Base-by-base conservation (phyloP, 163 green algal species). In the Scenedesmus sp. region DNA sequence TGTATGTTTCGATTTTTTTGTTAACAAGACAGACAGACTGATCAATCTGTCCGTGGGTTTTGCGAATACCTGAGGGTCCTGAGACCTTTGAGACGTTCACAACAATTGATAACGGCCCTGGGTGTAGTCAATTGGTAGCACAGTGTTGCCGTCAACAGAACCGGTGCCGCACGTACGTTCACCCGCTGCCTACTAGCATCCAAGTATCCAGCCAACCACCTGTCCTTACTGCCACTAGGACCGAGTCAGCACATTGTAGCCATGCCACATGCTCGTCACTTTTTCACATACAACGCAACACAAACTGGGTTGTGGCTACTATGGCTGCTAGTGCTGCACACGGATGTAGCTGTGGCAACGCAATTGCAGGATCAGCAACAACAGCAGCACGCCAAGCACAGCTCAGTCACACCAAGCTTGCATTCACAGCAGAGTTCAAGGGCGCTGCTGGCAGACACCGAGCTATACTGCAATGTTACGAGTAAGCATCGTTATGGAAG, bases 381-480 rank as follows among this genome's bases (percentile, higher is more conserved):
- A 37, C 68, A 84, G 70, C 79, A 85, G 85, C 59, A 81, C 51
- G n/a, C 35, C 18, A 51, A 2, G 1, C 6, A 12, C 73, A 83
- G 73, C 73, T 13, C 78, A 20, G 42, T 33, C 42, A 18, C 42
- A 40, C 22, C 43, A 59, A 26, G 3, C 22, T 24, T 33, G 40
- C 78, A 35, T 37, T 20, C 20, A 56, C 78, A 18, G 78, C 78
- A 49, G 78, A 42, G 4, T 7, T 2, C 42, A 26, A 43, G 79
- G 43, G 35, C 3, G 10, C 84, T 89, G 24, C 30, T 81, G 40
- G 84, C 37, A 42, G 84, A 65, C 42, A 81, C 68, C 30, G 70
- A 40, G 24, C 59, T 89, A 30, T 84, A 83, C 68, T 89, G 85
- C 43, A 89, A 89, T 68, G 15, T 89, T 13, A 83, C 85, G 35